phyloP scores from a whole-genome alignment of 169 alveolate genomes.

The Babesia ovis region DNA sequence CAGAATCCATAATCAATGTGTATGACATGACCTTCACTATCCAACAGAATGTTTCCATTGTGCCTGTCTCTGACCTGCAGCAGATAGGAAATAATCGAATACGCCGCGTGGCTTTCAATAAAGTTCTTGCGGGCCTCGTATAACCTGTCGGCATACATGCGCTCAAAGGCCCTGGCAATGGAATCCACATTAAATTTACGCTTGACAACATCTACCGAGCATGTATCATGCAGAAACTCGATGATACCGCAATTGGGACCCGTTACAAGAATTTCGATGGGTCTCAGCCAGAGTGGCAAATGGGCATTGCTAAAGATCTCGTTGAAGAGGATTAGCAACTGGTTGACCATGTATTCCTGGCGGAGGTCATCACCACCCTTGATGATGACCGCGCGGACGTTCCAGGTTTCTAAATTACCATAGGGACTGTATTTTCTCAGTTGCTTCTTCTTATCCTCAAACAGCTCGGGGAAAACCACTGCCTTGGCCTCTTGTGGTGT shows the following conservation, averaged over 20 bases:
- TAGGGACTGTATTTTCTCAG: constrained; percentile 81
- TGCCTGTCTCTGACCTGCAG: constrained; percentile 94
- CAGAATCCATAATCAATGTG: constrained; percentile 96
- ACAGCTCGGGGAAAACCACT: constrained; percentile 76
- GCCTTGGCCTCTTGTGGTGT: constrained; percentile 58
- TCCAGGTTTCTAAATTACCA: constrained; percentile 85
- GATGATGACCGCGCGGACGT: constrained; percentile 84
- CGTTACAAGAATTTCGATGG: constrained; percentile 92
- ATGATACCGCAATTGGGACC: constrained; percentile 93
- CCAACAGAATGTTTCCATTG: constrained; percentile 93
- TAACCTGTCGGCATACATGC: constrained; percentile 67
- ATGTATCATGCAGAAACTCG: constrained; percentile 77
- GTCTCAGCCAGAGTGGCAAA: constrained; percentile 89
- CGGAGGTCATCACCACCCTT: constrained; percentile 96
- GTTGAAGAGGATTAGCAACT: constrained; percentile 87
- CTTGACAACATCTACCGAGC: constrained; percentile 78
- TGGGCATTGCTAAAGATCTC: constrained; percentile 85
- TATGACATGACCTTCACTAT: constrained; percentile 91
- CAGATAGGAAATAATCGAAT: constrained; percentile 90
- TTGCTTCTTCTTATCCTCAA: constrained; percentile 79
- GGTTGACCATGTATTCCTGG: constrained; percentile 94
- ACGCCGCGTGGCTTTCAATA: constrained; percentile 95
- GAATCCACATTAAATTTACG: constrained; percentile 74
- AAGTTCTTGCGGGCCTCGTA: constrained; percentile 84
- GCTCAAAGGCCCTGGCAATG: constrained; percentile 72